Evolutionary conservation across 441 rosid genomes (phyloP).

Genomic region (Biscutella laevigata): DNA sequence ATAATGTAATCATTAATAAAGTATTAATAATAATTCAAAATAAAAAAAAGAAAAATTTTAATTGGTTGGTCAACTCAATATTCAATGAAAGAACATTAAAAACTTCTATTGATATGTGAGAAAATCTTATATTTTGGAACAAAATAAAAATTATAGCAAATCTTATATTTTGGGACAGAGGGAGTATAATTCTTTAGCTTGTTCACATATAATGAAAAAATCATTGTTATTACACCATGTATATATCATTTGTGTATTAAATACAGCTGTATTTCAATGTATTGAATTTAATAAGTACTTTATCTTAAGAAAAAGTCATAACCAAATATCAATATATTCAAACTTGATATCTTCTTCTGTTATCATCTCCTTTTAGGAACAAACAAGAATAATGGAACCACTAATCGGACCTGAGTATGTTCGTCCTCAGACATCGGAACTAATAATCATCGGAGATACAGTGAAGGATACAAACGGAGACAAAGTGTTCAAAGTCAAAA

Average conservation of each 20-base stretch:
- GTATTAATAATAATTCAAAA: too few species aligned
- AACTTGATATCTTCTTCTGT: slow-evolving; percentile 3
- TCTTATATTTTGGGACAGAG: too few species aligned
- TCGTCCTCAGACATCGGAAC: slow-evolving; percentile 13
- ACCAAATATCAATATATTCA: slow-evolving; percentile 2
- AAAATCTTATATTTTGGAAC: too few species aligned
- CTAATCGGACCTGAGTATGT: slow-evolving; percentile 22
- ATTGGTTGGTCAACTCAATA: too few species aligned
- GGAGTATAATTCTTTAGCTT: too few species aligned
- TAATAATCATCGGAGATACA: slow-evolving; percentile 21
- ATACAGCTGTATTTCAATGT: not conserved
- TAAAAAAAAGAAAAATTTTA: too few species aligned
- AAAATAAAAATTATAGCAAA: too few species aligned
- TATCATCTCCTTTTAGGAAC: not conserved
- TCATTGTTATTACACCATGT: too few species aligned
- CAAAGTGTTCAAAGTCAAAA: slow-evolving; percentile 26
- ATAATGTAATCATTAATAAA: too few species aligned
- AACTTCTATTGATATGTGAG: too few species aligned
- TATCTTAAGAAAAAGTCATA: slow-evolving; percentile 16
- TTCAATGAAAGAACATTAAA: too few species aligned
- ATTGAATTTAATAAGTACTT: not conserved
- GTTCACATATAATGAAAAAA: too few species aligned
- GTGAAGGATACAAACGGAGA: slow-evolving; percentile 17
- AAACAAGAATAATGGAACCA: slow-evolving; percentile 11
- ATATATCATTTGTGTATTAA: not conserved